phyloP scores from a whole-genome alignment of 2,329 filamentous ascomycete species.

The Colletotrichum agaves region DNA sequence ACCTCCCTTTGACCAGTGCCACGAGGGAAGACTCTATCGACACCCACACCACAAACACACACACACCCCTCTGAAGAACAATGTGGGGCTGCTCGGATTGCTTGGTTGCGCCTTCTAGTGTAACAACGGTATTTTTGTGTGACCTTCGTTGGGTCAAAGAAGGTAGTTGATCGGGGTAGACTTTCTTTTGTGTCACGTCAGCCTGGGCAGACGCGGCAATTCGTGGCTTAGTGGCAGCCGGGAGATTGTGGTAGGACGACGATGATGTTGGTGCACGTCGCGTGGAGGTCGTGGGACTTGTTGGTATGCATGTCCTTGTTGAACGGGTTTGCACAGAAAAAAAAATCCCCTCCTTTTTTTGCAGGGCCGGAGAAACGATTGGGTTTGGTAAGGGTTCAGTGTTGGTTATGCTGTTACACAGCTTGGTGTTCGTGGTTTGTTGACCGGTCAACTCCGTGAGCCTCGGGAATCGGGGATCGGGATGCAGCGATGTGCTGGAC shows the following conservation, averaged over 20 bases:
- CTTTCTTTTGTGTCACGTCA: conserved; percentile 13
- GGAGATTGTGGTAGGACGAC: conserved; percentile 3
- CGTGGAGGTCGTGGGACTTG: conserved; percentile 5
- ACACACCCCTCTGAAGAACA: neutral
- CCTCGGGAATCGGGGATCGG: no score
- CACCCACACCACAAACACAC: neutral
- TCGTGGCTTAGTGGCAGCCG: conserved; percentile 23
- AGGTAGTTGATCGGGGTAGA: neutral
- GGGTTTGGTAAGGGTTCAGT: no score
- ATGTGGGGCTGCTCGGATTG: neutral
- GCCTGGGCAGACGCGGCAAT: conserved; percentile 31
- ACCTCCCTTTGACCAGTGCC: no score
- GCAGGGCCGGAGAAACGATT: neutral
- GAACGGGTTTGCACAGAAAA: neutral
- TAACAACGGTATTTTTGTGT: neutral
- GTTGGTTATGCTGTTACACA: no score
- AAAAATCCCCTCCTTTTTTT: no score
- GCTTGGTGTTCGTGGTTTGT: no score
- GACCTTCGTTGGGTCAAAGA: neutral
- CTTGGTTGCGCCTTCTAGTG: neutral
- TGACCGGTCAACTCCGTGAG: no score
- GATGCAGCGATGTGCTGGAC: neutral
- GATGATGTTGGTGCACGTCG: conserved; percentile 11
- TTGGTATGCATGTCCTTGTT: neutral
- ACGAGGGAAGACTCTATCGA: no score